A percentile compares a stretch with the other conserved stretches of the same genome.
These are phyloP conservation scores for Paraphoma chrysanthemicola DNA, from an alignment of 2,329 filamentous ascomycete species.

Conservation along the genomic window DNA sequence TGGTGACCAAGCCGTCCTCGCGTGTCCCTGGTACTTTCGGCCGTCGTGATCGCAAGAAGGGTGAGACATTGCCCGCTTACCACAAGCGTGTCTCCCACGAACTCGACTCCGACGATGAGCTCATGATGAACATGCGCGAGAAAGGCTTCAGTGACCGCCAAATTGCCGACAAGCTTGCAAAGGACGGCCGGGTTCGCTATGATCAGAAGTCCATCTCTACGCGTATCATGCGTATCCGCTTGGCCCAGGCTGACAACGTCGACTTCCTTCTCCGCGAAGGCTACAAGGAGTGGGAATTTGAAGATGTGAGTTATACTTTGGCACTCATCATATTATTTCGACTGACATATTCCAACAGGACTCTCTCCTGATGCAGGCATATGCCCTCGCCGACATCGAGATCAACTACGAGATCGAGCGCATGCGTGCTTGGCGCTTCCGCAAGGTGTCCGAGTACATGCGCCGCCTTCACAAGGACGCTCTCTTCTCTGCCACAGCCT, in stretches of 20 bases:
- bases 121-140: slow-evolving; percentile 54
- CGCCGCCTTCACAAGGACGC: slow-evolving; percentile 46
- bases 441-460: slow-evolving; percentile 52
- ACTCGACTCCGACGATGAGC: slow-evolving; percentile 57
- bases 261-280: slow-evolving; percentile 56
- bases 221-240: slow-evolving; percentile 55
- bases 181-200: slow-evolving; percentile 53
- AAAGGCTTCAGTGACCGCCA: slow-evolving; percentile 53
- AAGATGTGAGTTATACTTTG: slow-evolving; percentile 50
- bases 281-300: slow-evolving; percentile 57
- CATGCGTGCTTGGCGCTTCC: slow-evolving; percentile 54
- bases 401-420: slow-evolving; percentile 50
- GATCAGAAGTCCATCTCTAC: slow-evolving; percentile 57
- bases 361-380: slow-evolving; percentile 50
- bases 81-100: slow-evolving; percentile 52
- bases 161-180: slow-evolving; percentile 51
- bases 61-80: slow-evolving; percentile 48
- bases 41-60: slow-evolving; percentile 28
- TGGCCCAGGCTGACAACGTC: slow-evolving; percentile 50
- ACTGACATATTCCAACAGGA: slow-evolving; percentile 46
- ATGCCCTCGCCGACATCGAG: slow-evolving; percentile 52
- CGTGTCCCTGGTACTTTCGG: slow-evolving; percentile 32
- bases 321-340: neutral
- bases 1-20: slow-evolving; percentile 11
- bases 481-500: slow-evolving; percentile 57